Evolutionary conservation across 148 eudicot species (phyloP).

Genomic region (Tetragonia tetragonoides): DNA sequence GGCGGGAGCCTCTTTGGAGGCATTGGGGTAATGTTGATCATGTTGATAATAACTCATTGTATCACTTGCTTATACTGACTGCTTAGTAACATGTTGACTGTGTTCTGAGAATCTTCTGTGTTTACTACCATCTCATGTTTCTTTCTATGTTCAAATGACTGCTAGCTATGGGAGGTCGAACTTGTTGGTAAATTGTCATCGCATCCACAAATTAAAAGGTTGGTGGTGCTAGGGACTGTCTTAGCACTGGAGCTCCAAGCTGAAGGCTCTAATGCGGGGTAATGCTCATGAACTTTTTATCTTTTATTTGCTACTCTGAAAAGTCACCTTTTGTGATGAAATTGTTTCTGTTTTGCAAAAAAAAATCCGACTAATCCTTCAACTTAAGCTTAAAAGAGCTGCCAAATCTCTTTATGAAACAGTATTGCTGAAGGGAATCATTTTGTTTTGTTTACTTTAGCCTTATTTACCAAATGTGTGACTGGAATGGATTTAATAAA

Average conservation of each 20-base stretch:
- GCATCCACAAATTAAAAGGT: constrained; percentile 64
- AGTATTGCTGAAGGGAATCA: not conserved
- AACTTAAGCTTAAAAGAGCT: too few relatives aligned
- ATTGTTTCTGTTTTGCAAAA: too few relatives aligned
- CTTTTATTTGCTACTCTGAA: not conserved
- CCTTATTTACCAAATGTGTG: not conserved
- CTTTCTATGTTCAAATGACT: constrained; percentile 12
- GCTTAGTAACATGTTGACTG: not conserved
- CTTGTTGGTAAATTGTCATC: constrained; percentile 64
- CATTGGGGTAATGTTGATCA: too few relatives aligned
- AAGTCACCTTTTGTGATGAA: not conserved
- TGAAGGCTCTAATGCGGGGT: constrained; percentile 80
- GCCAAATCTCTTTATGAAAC: not conserved
- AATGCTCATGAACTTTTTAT: constrained; percentile 17
- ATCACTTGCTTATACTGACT: not conserved
- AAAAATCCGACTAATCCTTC: too few relatives aligned
- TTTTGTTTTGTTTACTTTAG: not conserved
- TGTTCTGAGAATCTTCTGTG: not conserved
- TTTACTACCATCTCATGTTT: not conserved
- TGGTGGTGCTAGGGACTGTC: constrained; percentile 76
- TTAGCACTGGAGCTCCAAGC: constrained; percentile 81
- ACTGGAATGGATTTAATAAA: too few relatives aligned
- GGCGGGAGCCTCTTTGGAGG: too few relatives aligned
- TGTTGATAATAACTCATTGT: too few relatives aligned
- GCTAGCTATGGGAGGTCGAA: constrained; percentile 78